Evolutionary conservation across 2,329 filamentous ascomycete species (phyloP), one percentile per base, ranked within the genome.

Genomic region (Talaromyces marneffei): DNA sequence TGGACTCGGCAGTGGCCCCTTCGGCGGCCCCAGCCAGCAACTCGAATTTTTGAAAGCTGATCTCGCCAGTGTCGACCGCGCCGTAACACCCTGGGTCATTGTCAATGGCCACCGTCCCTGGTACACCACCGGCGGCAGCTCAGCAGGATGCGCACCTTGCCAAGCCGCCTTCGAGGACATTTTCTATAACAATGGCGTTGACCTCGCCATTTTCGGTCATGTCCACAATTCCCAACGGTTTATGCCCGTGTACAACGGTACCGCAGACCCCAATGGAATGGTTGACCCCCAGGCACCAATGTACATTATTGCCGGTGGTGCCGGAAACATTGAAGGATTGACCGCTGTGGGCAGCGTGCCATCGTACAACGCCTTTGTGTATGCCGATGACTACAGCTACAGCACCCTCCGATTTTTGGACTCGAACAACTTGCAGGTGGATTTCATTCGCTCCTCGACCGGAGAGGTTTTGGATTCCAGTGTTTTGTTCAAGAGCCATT

Each of bases 181-280:
- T 2, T 69, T 85, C 6, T 82, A 83, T 71, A 75, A 78, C 57
- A 83, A 85, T 68, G 82, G 82, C 29, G 83, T 86, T 20, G 83
- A 86, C 64, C 69, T 85, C 4, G 82, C 71, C 27, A 73, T 85
- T 6, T 83, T 84, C 64, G 83, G 83, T 1, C 83, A 86, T 66
- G 80, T 83, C 14, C 83, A 85, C 70, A 84, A 83, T 71, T 79
- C 80, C 27, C 82, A 85, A 72, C 78, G 83, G 1, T 82, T 84
- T 65, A 63, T 74, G 25, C 60, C 60, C 14, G 56, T 62, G 5
- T 62, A 62, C 29, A 62, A 62, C 7, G 42, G 42, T 6, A 67
- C 80, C 73, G 68, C 68, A 0, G 72, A 84, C 67, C 7, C 81
- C 64, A 64, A 80, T 61, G 65, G 69, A 1, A 75, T 82, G 66